Base-by-base conservation (phyloP, 73 alveolate species). In the Blepharisma japonicum region DNA sequence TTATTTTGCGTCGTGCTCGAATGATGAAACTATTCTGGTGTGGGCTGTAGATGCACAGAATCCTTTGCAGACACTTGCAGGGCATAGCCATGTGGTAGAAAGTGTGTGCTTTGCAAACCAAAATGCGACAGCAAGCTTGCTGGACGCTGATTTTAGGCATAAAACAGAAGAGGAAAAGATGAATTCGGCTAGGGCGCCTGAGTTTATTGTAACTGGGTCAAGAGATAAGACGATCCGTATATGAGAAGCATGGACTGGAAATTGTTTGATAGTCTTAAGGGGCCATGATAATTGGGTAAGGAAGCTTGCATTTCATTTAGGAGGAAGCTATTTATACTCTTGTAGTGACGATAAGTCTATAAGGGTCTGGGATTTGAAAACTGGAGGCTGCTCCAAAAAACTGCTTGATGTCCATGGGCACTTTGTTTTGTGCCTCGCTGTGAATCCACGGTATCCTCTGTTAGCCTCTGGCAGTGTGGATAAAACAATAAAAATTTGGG, bases 211-310 rank as follows among this genome's bases (percentile, higher is more conserved):
- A 47, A 83, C 96, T 27, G 96, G 90, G 4, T 83, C 96, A 53
- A 84, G 99, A 68, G 99, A 94, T 77, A 92, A 92, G 72, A 77
- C 81, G 27, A 94, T 94, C 47, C 90, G 80, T 53, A 77, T 92
- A 18, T 94, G 99, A 97, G 95, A 94, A 76, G 95, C 90, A n/a
- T 68, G 81, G 42, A 77, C 74, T 14, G 96, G 94, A 39, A 25
- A 83, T 3, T 81, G 90, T 48, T 71, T 94, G 68, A 71, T 79
- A 49, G 86, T 90, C 21, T 72, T 95, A 39, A 72, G 71, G 55
- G 99, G 98, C 8, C 99, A 95, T 80, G 98, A 91, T 79, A 94
- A 94, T 79, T 95, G 99, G 99, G 98, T 95, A 8, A 90, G 90
- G 51, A 91, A 85, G 32, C 77, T 95, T 18, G 83, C 91, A 47